phyloP scores from a whole-genome alignment of 495 filamentous ascomycete genomes.

The Hypoxylon trugodes region DNA sequence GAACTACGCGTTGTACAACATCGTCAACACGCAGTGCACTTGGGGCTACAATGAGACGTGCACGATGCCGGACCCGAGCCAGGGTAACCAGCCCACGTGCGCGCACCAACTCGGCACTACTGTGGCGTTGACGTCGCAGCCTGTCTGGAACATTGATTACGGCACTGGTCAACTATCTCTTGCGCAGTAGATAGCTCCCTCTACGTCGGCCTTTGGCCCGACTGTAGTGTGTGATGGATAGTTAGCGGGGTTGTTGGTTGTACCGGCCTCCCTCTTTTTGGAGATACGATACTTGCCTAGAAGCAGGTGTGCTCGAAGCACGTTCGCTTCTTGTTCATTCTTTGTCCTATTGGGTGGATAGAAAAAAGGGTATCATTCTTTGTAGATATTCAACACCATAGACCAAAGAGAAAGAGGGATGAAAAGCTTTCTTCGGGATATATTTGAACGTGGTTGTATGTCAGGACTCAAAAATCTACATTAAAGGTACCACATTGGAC shows the following conservation, averaged over 20 bases:
- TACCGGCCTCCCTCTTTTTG: not conserved
- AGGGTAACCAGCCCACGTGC: conserved; percentile 42
- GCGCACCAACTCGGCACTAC: conserved; percentile 34
- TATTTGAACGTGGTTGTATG: too few species aligned
- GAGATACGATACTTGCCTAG: not conserved
- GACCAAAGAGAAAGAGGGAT: too few species aligned
- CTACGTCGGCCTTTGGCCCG: too few species aligned
- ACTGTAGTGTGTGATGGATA: too few species aligned
- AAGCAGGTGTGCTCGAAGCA: conserved; percentile 11
- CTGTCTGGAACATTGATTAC: conserved; percentile 43
- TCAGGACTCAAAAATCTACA: too few species aligned
- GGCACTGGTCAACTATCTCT: conserved; percentile 30
- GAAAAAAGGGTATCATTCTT: conserved; percentile 13
- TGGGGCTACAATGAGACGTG: conserved; percentile 44
- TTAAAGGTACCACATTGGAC: too few species aligned
- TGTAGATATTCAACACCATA: too few species aligned
- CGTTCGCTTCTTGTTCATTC: conserved; percentile 9
- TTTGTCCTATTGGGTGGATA: too few species aligned
- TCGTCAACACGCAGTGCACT: conserved; percentile 43
- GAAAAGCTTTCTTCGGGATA: too few species aligned
- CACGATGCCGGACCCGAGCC: conserved; percentile 28
- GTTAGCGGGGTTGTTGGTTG: not conserved
- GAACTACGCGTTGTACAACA: conserved; percentile 48
- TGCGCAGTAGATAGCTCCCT: conserved; percentile 7
- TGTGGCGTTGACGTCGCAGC: conserved; percentile 4